Conservation (phyloP, 2,329 filamentous ascomycete genomes). For the Diplodia intermedia region DNA sequence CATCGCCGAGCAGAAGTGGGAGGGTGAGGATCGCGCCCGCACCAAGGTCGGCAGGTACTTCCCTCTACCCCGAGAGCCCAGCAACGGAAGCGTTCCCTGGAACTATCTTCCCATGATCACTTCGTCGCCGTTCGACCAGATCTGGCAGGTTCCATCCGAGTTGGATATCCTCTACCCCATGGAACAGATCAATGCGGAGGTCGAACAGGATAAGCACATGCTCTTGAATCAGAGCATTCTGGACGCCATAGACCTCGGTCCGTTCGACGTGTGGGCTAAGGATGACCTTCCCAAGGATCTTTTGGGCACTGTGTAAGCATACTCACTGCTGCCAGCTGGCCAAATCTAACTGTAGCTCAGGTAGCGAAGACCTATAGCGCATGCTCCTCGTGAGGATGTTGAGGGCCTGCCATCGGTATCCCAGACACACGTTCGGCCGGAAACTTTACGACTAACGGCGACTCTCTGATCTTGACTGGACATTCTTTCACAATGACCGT, state of each 20-base stretch:
- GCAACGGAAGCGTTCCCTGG: conserved; percentile 52
- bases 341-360: not conserved
- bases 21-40: conserved; percentile 55
- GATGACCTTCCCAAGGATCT: conserved; percentile 7
- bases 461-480: not conserved
- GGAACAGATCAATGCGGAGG: conserved; percentile 39
- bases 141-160: conserved; percentile 46
- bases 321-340: not conserved
- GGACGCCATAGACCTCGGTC: conserved; percentile 32
- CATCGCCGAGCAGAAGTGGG: conserved; percentile 54
- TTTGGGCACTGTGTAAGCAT: not conserved
- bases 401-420: not conserved
- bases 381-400: not conserved
- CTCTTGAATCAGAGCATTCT: conserved; percentile 34
- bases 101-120: conserved; percentile 48
- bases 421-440: not conserved
- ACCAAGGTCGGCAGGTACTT: conserved; percentile 52
- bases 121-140: conserved; percentile 50
- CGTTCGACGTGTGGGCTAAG: conserved; percentile 21
- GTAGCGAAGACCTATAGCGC: not conserved
- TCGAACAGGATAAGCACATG: conserved; percentile 28
- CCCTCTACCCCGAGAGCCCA: conserved; percentile 52
- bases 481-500: not conserved
- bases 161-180: conserved; percentile 49
- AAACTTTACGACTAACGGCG: not conserved